Evolutionary conservation across 225 moss, liverwort and hornwort genomes (phyloP).

Genomic region (Polytrichum commune): DNA sequence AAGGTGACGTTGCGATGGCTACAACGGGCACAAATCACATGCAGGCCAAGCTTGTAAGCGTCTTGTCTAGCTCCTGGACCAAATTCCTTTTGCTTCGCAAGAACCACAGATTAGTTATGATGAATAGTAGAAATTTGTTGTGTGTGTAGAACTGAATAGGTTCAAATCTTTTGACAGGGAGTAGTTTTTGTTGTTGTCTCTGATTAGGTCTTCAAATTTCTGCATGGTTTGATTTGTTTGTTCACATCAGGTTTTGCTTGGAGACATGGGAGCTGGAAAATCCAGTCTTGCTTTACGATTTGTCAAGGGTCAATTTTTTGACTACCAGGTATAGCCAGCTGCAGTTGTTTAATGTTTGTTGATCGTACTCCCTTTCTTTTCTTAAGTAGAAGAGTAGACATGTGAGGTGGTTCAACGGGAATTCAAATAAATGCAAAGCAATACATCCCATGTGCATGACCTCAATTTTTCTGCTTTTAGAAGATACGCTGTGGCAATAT

Average conservation of each 20-base stretch:
- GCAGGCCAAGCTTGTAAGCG: constrained; percentile 86
- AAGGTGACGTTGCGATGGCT: constrained; percentile 43
- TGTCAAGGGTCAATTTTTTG: constrained; percentile 87
- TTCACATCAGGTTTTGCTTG: constrained; percentile 73
- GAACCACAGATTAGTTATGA: background rate
- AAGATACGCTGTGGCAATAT: no score
- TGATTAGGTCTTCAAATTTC: background rate
- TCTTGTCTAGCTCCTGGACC: background rate
- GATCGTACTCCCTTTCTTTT: no score
- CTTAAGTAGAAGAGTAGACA: no score
- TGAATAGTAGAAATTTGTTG: background rate
- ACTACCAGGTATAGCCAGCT: constrained; percentile 62
- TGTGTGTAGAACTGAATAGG: no score
- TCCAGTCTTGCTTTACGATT: constrained; percentile 92
- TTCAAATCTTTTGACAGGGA: background rate
- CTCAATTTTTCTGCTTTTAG: no score
- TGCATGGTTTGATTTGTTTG: background rate
- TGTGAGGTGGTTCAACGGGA: no score
- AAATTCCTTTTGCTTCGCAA: background rate
- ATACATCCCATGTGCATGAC: no score
- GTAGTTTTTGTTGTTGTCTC: background rate
- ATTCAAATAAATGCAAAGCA: no score
- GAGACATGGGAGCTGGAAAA: constrained; percentile 99
- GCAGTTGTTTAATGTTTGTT: background rate
- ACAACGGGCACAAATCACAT: constrained; percentile 76